Conservation (phyloP, 129 eudicot species). For the Tagetes erecta region DNA sequence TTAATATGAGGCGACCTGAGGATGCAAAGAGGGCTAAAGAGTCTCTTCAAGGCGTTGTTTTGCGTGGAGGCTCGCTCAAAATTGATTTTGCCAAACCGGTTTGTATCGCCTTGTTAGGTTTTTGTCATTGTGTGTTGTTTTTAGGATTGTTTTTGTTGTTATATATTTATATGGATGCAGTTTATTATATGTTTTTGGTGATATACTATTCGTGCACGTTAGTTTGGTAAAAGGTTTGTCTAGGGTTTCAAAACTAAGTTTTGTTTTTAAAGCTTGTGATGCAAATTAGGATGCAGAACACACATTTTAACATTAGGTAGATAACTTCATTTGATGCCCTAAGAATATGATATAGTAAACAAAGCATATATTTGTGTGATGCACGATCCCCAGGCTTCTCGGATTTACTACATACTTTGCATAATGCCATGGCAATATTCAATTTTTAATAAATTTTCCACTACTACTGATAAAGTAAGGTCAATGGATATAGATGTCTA, state of each 20-base stretch:
- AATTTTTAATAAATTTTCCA: background rate
- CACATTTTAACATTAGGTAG: slow-evolving; percentile 5
- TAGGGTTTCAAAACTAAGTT: slow-evolving; percentile 17
- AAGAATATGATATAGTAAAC: background rate
- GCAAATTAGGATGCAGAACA: background rate
- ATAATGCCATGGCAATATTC: background rate
- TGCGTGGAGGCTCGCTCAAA: slow-evolving; percentile 50
- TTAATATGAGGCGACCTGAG: slow-evolving; percentile 52
- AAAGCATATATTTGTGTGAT: background rate
- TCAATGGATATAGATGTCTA: slow-evolving; percentile 5
- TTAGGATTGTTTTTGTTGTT: slow-evolving; percentile 1
- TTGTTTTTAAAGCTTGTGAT: background rate
- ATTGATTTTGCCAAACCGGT: slow-evolving; percentile 90
- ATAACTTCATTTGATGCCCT: background rate
- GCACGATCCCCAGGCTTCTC: background rate
- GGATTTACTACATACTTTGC: background rate
- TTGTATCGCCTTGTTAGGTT: slow-evolving; percentile 44
- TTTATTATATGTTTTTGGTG: slow-evolving; percentile 18
- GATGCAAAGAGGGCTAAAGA: slow-evolving; percentile 54
- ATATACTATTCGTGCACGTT: background rate
- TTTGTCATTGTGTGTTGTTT: slow-evolving; percentile 14
- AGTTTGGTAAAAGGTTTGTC: slow-evolving; percentile 11
- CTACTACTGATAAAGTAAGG: slow-evolving; percentile 5
- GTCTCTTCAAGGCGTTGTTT: slow-evolving; percentile 46
- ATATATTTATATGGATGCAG: slow-evolving; percentile 1